Percentiles rank a stretch among this genome's conserved stretches.
These are phyloP conservation scores for Cadophora sp. DNA, from an alignment of 2,329 filamentous ascomycete species.

Conservation along the genomic window DNA sequence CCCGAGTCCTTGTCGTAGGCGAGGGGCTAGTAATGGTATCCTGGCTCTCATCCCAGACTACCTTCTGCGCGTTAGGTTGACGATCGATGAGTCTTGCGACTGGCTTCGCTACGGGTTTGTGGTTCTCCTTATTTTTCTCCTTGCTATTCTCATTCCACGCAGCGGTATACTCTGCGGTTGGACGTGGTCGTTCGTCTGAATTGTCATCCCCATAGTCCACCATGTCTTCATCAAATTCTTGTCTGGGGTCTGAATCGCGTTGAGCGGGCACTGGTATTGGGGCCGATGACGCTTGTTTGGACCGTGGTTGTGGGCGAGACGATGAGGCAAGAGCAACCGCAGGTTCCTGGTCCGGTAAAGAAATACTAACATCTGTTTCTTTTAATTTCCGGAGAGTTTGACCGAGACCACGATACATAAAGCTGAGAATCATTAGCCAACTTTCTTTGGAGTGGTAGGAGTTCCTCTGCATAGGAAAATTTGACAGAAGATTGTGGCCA, in stretches of 20 bases:
- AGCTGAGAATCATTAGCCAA: neutral
- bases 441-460: neutral
- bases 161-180: slow-evolving; percentile 25
- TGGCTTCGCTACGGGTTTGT: slow-evolving; percentile 12
- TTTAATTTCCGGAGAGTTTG: neutral
- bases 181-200: slow-evolving; percentile 8
- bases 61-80: slow-evolving; percentile 32
- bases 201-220: neutral
- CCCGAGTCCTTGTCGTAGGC: slow-evolving; percentile 8
- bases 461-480: neutral
- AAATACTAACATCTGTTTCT: neutral
- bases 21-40: slow-evolving; percentile 23
- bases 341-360: neutral
- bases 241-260: neutral
- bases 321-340: neutral
- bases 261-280: slow-evolving; percentile 1
- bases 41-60: slow-evolving; percentile 33
- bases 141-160: slow-evolving; percentile 23
- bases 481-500: neutral
- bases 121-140: slow-evolving; percentile 45
- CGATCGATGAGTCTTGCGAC: slow-evolving; percentile 32
- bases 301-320: slow-evolving; percentile 10
- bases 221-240: neutral
- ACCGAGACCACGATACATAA: neutral
- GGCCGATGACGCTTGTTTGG: slow-evolving; percentile 9